Conservation (phyloP, 2,329 filamentous ascomycete genomes). For the Dothideomycetes sp. region DNA sequence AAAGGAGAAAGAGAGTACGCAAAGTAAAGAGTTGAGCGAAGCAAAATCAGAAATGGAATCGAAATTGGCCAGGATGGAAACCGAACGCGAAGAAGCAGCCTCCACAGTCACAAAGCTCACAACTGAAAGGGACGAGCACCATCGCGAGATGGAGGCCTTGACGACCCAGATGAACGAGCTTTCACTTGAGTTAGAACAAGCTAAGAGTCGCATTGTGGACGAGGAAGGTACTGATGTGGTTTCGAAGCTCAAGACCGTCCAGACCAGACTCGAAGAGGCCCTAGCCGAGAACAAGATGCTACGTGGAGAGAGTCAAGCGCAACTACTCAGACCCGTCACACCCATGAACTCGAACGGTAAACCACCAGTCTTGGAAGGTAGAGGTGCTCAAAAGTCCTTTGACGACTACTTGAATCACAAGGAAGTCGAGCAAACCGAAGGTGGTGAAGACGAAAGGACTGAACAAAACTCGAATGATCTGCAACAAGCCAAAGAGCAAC, state of each 20-base stretch:
- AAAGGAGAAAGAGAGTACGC: conserved; percentile 4
- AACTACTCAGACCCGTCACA: conserved; percentile 9
- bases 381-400: conserved; percentile 20
- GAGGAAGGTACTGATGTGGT: conserved; percentile 12
- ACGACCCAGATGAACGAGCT: conserved; percentile 8
- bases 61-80: conserved; percentile 9
- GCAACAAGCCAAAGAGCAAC: conserved; percentile 27
- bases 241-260: conserved; percentile 6
- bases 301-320: conserved; percentile 1
- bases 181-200: conserved; percentile 14
- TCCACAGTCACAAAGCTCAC: conserved; percentile 1
- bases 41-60: conserved; percentile 3
- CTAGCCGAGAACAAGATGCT: conserved; percentile 12
- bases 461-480: too few species aligned
- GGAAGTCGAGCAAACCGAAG: too few species aligned
- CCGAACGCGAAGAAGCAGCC: conserved; percentile 9
- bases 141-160: conserved; percentile 11
- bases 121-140: conserved; percentile 13
- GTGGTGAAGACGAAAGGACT: too few species aligned
- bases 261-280: conserved; percentile 8
- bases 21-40: conserved; percentile 4
- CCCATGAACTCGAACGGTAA: conserved; percentile 6
- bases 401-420: conserved; percentile 29
- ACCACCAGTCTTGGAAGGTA: not conserved
- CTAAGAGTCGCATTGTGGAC: conserved; percentile 7